Evolutionary conservation across 2,329 filamentous ascomycete genomes (phyloP).

Genomic region (Aotearoamyces nothofagi): DNA sequence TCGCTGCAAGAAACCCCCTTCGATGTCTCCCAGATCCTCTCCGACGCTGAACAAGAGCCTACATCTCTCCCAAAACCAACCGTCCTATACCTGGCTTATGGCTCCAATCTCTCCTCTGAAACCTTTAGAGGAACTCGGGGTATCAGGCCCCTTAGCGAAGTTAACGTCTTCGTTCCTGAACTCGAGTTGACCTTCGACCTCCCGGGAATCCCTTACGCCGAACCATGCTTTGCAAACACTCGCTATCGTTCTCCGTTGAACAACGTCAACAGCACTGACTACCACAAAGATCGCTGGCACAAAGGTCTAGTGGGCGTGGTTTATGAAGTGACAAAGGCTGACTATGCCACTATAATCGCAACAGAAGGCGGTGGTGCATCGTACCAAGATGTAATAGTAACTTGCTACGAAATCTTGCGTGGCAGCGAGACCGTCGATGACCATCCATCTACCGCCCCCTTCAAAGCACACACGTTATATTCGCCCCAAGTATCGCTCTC

Average conservation of each 20-base stretch:
- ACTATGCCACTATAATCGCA: slow-evolving; percentile 75
- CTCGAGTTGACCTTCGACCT: slow-evolving; percentile 74
- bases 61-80: too few relatives aligned
- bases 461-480: slow-evolving; percentile 76
- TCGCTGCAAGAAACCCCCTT: not conserved
- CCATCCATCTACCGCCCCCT: slow-evolving; percentile 44
- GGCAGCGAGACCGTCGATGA: slow-evolving; percentile 43
- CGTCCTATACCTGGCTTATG: slow-evolving; percentile 75
- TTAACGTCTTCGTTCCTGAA: slow-evolving; percentile 70
- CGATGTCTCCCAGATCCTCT: not conserved
- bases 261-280: slow-evolving; percentile 19
- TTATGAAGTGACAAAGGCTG: slow-evolving; percentile 75
- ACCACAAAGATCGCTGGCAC: slow-evolving; percentile 49
- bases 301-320: slow-evolving; percentile 85
- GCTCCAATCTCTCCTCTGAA: slow-evolving; percentile 70
- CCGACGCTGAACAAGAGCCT: too few relatives aligned
- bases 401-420: slow-evolving; percentile 55
- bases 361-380: slow-evolving; percentile 77
- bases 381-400: slow-evolving; percentile 74
- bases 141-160: slow-evolving; percentile 65
- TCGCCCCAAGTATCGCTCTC: slow-evolving; percentile 31
- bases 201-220: slow-evolving; percentile 68
- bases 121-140: slow-evolving; percentile 67
- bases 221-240: slow-evolving; percentile 91
- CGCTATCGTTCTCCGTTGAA: slow-evolving; percentile 32